phyloP scores from a whole-genome alignment of 225 moss, liverwort and hornwort genomes.

The Climacium dendroides region DNA sequence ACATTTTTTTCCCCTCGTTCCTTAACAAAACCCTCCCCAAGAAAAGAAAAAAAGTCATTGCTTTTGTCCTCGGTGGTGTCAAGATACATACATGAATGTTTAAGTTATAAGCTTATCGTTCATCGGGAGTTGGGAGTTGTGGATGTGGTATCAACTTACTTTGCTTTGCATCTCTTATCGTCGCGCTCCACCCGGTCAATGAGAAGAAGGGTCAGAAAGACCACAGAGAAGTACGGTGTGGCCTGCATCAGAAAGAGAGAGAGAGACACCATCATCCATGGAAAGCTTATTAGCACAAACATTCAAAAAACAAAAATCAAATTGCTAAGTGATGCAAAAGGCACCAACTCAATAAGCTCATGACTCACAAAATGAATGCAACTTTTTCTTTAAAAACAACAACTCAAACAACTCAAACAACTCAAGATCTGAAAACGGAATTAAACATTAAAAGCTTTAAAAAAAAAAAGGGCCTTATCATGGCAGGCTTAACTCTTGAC shows the following conservation, averaged over 20 bases:
- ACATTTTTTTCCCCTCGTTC: too few species aligned
- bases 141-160: conserved; percentile 6
- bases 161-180: conserved; percentile 36
- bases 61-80: background rate
- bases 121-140: background rate
- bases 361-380: background rate
- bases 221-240: conserved; percentile 16
- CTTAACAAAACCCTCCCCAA: too few species aligned
- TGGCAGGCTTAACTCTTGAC: background rate
- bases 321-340: background rate
- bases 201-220: conserved; percentile 10
- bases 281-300: background rate
- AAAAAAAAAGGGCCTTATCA: background rate
- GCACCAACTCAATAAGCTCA: background rate
- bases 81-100: background rate
- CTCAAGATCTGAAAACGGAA: too few species aligned
- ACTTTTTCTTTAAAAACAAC: too few species aligned
- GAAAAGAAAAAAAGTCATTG: too few species aligned
- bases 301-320: background rate
- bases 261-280: background rate
- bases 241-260: background rate
- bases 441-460: background rate
- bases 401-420: too few species aligned
- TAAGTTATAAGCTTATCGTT: background rate
- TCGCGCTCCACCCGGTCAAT: conserved; percentile 30